Evolutionary conservation across 75 land plant species (phyloP).

Genomic region (Cupressus sempervirens): DNA sequence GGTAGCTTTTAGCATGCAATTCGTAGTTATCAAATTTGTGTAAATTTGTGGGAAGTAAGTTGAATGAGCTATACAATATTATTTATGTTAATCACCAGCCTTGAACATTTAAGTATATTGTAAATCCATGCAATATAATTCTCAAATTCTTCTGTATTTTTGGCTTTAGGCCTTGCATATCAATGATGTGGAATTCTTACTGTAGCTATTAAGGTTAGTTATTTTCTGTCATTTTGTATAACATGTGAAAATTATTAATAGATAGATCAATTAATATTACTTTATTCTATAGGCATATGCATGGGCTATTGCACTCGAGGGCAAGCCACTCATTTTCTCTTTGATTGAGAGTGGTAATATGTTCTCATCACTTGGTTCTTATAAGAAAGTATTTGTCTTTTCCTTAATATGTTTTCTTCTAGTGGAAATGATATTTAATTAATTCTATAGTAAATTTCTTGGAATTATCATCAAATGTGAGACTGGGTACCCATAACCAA

Average conservation of each 20-base stretch:
- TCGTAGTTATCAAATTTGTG: constrained; percentile 77
- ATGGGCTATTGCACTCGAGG: constrained; percentile 63
- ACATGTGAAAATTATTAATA: too few species aligned
- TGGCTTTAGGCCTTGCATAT: constrained; percentile 96
- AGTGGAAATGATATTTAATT: neutral
- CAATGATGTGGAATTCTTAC: constrained; percentile 89
- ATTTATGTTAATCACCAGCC: neutral
- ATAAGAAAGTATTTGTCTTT: constrained; percentile 47
- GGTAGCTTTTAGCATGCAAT: constrained; percentile 88
- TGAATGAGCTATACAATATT: too few species aligned
- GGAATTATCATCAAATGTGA: neutral
- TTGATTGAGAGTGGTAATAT: constrained; percentile 84
- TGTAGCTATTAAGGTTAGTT: constrained; percentile 83
- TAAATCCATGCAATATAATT: neutral
- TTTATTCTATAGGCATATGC: constrained; percentile 74
- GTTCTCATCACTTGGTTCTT: constrained; percentile 64
- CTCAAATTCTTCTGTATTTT: constrained; percentile 1
- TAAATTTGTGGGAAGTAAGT: constrained; percentile 86
- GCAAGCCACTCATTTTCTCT: constrained; percentile 54
- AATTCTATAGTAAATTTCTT: neutral
- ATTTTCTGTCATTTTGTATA: neutral
- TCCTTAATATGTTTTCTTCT: neutral
- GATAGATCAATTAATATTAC: neutral
- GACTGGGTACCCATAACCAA: neutral
- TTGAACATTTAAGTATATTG: neutral